These are phyloP conservation scores for Picea abies DNA, from an alignment of 83 land plant species.

Conservation along the genomic window DNA sequence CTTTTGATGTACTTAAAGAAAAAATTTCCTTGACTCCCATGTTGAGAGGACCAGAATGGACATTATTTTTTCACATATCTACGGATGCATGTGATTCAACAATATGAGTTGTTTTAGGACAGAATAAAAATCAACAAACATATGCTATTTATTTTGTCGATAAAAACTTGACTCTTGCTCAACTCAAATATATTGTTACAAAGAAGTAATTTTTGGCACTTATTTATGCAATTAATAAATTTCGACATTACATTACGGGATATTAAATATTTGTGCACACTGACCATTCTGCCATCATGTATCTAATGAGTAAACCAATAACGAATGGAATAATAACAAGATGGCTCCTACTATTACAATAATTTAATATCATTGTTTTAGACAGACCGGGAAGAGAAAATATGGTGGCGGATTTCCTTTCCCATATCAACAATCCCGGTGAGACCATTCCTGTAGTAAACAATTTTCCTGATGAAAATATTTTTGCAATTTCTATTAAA, in stretches of 20 bases:
- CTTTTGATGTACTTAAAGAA: background rate
- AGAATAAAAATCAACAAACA: background rate
- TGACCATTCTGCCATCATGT: background rate
- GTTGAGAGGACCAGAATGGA: background rate
- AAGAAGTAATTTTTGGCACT: background rate
- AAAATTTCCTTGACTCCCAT: background rate
- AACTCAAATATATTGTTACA: background rate
- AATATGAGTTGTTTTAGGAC: background rate
- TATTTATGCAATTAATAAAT: background rate
- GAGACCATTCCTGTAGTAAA: too few relatives aligned
- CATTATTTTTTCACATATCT: background rate
- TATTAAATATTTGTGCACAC: background rate
- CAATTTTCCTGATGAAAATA: too few relatives aligned
- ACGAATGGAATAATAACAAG: background rate
- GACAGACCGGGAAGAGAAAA: background rate
- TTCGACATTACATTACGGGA: background rate
- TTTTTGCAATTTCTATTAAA: too few relatives aligned
- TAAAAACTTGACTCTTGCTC: background rate
- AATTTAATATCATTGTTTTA: background rate
- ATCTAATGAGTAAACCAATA: background rate
- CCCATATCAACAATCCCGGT: too few relatives aligned
- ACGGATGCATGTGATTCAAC: background rate
- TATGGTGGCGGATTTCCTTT: background rate
- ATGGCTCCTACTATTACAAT: background rate
- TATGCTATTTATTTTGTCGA: background rate